phyloP scores from a whole-genome alignment of 345 rosid genomes.

The Noccaea bulbosa region DNA sequence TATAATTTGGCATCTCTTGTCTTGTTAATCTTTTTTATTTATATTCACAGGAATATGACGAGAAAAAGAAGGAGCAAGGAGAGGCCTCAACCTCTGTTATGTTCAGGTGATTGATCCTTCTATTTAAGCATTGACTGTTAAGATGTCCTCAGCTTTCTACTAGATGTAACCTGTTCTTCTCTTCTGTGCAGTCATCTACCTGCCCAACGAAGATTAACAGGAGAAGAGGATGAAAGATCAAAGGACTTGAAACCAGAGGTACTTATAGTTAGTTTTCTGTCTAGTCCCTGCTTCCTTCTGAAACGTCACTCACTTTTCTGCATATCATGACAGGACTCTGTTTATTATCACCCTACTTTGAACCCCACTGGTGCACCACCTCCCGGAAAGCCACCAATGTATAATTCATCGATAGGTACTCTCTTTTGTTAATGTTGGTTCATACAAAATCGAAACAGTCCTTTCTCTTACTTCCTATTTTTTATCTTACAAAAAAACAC shows the following conservation, averaged over 20 bases:
- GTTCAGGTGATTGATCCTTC: conserved; percentile 66
- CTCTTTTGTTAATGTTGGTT: conserved; percentile 15
- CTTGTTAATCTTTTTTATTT: conserved; percentile 16
- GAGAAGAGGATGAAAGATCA: conserved; percentile 84
- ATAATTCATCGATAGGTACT: conserved; percentile 76
- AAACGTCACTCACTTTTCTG: conserved; percentile 22
- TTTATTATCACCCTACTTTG: conserved; percentile 91
- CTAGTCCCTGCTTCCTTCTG: conserved; percentile 15
- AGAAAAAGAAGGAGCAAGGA: conserved; percentile 95
- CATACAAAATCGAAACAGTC: background rate
- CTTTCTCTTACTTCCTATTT: conserved; percentile 21
- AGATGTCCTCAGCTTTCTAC: conserved; percentile 17
- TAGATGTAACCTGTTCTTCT: background rate
- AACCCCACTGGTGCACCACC: conserved; percentile 99
- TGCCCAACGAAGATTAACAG: conserved; percentile 67
- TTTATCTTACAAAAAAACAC: too few species aligned
- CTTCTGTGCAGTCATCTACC: conserved; percentile 80
- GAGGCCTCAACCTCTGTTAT: conserved; percentile 90
- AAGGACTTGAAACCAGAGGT: conserved; percentile 93
- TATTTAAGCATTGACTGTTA: conserved; percentile 8
- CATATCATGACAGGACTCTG: conserved; percentile 79
- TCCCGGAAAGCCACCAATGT: conserved; percentile 99
- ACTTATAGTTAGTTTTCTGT: conserved; percentile 34
- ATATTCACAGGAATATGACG: conserved; percentile 71
- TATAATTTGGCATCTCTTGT: conserved; percentile 23